These are phyloP conservation scores for Aureobasidium mangrovei DNA, from an alignment of 2,329 filamentous ascomycete species.

Conservation along the genomic window DNA sequence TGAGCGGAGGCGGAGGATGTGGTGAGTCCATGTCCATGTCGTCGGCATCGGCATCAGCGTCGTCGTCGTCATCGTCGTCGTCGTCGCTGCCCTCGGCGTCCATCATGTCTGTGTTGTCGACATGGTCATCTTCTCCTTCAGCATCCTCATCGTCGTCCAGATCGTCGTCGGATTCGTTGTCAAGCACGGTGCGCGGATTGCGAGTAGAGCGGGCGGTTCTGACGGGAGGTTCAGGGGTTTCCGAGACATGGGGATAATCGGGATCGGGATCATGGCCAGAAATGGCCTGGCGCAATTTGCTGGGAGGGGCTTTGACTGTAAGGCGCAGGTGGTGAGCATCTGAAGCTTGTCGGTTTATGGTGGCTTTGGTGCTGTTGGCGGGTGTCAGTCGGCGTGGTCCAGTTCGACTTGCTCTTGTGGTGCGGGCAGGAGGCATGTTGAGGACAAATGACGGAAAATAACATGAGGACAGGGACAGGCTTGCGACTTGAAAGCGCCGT, in stretches of 20 bases:
- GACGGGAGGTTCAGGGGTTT: conserved; percentile 24
- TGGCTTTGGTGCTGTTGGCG: conserved; percentile 23
- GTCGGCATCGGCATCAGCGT: conserved; percentile 30
- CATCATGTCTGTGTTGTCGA: no score
- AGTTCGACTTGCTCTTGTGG: conserved; percentile 21
- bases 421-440: conserved; percentile 26
- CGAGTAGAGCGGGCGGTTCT: conserved; percentile 25
- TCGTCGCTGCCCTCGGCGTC: conserved; percentile 17
- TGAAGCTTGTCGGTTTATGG: conserved; percentile 19
- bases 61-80: conserved; percentile 22
- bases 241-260: conserved; percentile 24
- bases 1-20: conserved; percentile 28
- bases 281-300: conserved; percentile 41
- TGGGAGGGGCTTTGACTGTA: conserved; percentile 42
- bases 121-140: conserved; percentile 14
- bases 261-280: conserved; percentile 28
- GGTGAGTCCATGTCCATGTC: conserved; percentile 25
- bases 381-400: neutral
- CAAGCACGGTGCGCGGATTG: conserved; percentile 27
- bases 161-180: conserved; percentile 27
- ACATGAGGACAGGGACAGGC: neutral
- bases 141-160: conserved; percentile 21
- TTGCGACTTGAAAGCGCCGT: neutral
- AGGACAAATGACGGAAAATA: neutral
- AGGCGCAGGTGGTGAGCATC: conserved; percentile 31